Percentiles rank a stretch among this genome's conserved stretches.
Conservation (phyloP, 1,139 yeast species). For the Yamadazyma atmosphaerica region DNA sequence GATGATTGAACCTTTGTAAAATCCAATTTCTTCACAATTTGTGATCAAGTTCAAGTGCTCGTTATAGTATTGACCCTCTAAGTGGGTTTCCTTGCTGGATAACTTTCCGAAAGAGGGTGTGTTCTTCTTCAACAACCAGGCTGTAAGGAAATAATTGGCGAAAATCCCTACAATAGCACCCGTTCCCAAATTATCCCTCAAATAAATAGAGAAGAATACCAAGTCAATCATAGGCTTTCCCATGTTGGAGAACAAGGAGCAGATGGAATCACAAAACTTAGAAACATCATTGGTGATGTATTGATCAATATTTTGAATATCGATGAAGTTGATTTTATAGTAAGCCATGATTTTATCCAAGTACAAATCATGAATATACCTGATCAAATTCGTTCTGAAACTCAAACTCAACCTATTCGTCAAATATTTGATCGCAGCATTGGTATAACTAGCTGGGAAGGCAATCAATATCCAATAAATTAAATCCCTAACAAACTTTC, state of each 20-base stretch:
- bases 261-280: conserved; percentile 78
- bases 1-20: conserved; percentile 85
- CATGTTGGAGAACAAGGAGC: conserved; percentile 81
- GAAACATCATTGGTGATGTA: conserved; percentile 85
- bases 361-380: conserved; percentile 89
- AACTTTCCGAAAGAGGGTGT: conserved; percentile 89
- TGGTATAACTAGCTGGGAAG: conserved; percentile 90
- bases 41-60: conserved; percentile 83
- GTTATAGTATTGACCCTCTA: conserved; percentile 89
- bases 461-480: conserved; percentile 88
- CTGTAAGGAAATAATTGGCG: conserved; percentile 78
- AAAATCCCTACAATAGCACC: conserved; percentile 82
- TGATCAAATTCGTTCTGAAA: conserved; percentile 79
- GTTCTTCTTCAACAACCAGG: conserved; percentile 65
- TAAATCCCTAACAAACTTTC: conserved; percentile 73
- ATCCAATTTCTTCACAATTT: conserved; percentile 92
- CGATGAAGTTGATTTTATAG: conserved; percentile 59
- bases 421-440: conserved; percentile 83
- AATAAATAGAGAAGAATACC: conserved; percentile 81
- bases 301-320: conserved; percentile 56
- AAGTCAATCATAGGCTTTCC: conserved; percentile 92
- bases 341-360: conserved; percentile 79
- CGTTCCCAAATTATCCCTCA: conserved; percentile 82
- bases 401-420: conserved; percentile 77
- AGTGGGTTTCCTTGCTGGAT: conserved; percentile 68